Conservation (phyloP, 2,329 filamentous ascomycete genomes). For the Diplodia scrobiculata region DNA sequence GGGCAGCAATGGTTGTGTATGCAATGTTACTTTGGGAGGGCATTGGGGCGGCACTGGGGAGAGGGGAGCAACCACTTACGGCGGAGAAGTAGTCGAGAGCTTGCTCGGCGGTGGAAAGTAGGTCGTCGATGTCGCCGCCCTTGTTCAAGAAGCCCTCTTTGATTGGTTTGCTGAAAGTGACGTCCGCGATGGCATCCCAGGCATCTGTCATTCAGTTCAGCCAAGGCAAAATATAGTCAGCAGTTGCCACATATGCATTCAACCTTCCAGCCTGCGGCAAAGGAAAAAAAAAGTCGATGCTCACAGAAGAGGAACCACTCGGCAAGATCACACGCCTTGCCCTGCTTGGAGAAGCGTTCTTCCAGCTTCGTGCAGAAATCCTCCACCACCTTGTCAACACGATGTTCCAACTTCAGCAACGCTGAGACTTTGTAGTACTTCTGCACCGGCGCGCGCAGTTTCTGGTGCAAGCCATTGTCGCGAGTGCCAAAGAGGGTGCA, state of each 20-base stretch:
- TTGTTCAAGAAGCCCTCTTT: conserved; percentile 25
- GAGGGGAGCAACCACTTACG: conserved; percentile 24
- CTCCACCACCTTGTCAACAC: conserved; percentile 37
- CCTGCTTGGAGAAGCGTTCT: conserved; percentile 35
- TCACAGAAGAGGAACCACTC: conserved; percentile 42
- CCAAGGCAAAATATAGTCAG: neutral
- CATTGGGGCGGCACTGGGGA: neutral
- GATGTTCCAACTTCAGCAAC: conserved; percentile 36
- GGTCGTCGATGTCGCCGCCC: conserved; percentile 21
- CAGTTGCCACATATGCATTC: neutral
- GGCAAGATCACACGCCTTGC: conserved; percentile 39
- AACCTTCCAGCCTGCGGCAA: neutral
- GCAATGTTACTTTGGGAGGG: no score
- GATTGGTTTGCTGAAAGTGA: conserved; percentile 25
- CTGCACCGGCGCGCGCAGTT: conserved; percentile 37
- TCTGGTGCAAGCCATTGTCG: conserved; percentile 38
- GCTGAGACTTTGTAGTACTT: conserved; percentile 38
- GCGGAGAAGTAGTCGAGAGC: conserved; percentile 34
- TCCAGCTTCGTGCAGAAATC: conserved; percentile 37
- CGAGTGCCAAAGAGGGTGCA: conserved; percentile 41
- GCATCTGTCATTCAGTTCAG: neutral
- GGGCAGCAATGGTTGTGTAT: neutral
- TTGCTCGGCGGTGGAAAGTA: conserved; percentile 33
- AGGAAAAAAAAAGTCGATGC: conserved; percentile 1
- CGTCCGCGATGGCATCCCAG: conserved; percentile 19